These are phyloP conservation scores for Pontederia crassipes DNA, from an alignment of 176 grass and related monocot genomes.

Conservation along the genomic window DNA sequence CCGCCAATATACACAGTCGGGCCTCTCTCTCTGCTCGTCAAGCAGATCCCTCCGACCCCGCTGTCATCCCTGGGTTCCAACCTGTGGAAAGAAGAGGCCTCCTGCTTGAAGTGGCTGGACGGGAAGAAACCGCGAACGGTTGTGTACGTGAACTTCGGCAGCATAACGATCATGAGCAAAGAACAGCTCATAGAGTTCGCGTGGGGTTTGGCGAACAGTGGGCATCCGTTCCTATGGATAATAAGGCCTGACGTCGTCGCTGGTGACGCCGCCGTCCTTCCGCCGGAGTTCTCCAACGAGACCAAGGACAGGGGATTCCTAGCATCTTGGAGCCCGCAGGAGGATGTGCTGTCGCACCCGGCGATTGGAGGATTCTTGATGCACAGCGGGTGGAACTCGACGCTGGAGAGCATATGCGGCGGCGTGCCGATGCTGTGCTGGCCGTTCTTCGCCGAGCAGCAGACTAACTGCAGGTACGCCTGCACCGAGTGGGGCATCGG, in stretches of 20 bases:
- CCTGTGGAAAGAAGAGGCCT: constrained; percentile 2
- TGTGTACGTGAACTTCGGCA: constrained; percentile 14
- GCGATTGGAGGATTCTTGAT: constrained; percentile 12
- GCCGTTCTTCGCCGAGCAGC: constrained; percentile 19
- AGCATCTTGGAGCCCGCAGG: constrained; percentile 5
- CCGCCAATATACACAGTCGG: constrained; percentile 10
- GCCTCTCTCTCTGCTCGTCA: not conserved
- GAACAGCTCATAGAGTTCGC: constrained; percentile 12
- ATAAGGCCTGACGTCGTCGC: constrained; percentile 3
- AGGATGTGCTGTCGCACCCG: not conserved
- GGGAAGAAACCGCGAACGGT: not conserved
- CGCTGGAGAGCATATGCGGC: constrained; percentile 4
- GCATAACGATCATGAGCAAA: constrained; percentile 5
- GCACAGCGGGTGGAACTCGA: constrained; percentile 19
- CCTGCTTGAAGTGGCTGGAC: constrained; percentile 1
- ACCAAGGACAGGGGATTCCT: constrained; percentile 1
- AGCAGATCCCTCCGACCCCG: not conserved
- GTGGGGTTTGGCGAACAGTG: constrained; percentile 7
- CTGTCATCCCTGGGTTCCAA: not conserved
- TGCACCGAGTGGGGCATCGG: not conserved
- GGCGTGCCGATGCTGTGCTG: constrained; percentile 14
- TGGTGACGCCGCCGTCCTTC: constrained; percentile 3
- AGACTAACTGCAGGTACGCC: not conserved
- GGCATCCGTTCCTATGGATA: constrained; percentile 3
- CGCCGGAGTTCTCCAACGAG: not conserved